Conservation (phyloP, 2,329 filamentous ascomycete genomes). For the Colletotrichum tofieldiae region DNA sequence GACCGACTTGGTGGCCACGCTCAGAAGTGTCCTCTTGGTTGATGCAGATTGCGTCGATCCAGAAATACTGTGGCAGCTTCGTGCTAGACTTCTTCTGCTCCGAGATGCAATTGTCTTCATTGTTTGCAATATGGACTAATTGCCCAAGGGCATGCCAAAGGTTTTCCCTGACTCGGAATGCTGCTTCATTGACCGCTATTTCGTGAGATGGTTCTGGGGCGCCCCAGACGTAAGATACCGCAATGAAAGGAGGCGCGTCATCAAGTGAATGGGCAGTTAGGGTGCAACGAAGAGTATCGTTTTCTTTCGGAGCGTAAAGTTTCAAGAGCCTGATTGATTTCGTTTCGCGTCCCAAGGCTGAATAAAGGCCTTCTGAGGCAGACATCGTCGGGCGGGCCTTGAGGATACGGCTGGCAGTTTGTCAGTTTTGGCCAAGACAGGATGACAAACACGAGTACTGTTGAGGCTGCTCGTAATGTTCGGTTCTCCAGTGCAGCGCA, state of each 20-base stretch:
- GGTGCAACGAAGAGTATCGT: background rate
- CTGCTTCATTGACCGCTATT: background rate
- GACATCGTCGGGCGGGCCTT: background rate
- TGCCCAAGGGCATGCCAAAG: conserved; percentile 23
- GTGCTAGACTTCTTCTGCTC: conserved; percentile 9
- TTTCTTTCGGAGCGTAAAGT: background rate
- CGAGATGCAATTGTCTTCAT: background rate
- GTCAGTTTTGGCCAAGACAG: background rate
- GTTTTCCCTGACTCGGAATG: conserved; percentile 1
- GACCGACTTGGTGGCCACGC: conserved; percentile 54
- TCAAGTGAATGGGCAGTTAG: conserved; percentile 1
- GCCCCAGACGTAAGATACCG: conserved; percentile 48
- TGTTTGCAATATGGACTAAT: background rate
- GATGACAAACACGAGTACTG: background rate
- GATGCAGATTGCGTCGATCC: conserved; percentile 59
- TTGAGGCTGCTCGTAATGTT: background rate
- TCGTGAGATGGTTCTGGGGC: conserved; percentile 18
- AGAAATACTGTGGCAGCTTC: conserved; percentile 45
- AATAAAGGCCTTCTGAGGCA: background rate
- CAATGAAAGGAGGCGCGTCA: conserved; percentile 43
- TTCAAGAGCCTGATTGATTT: conserved; percentile 17
- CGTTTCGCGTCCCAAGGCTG: background rate
- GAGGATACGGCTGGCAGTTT: background rate
- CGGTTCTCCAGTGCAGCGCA: background rate
- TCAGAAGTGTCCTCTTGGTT: conserved; percentile 56